Evolutionary conservation across 805 yeast genomes (phyloP), one percentile per base, ranked within the genome.

Genomic region (Kodamaea lidongshanica): DNA sequence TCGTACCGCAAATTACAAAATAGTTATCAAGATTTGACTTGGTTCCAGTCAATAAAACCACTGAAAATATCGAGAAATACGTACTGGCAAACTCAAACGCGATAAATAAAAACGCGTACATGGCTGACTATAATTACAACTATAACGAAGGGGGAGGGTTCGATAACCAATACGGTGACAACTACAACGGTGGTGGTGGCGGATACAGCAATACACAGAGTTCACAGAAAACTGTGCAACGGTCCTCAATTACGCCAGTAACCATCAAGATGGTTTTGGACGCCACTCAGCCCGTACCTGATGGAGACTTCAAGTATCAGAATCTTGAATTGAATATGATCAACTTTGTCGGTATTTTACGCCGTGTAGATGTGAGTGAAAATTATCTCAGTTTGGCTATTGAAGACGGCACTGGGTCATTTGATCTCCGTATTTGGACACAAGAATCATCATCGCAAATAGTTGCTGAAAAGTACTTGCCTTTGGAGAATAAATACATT

Each of bases 381-480:
- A 20, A 29, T 10, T 19, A 26, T 8, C 56, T 78, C 16, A 56
- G 58, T 12, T 50, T 79, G 25, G 74, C 77, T 12, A 47, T 82
- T n/a, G 92, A 82, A 46, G 94, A 82, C 50, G 89, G 92, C 7
- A 77, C 92, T 31, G 56, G 86, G 0, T 64, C 33, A 67, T 68
- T 28, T 74, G 72, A 43, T 15, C 67, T 81, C 27, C 69, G 80
- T 44, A 70, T 70, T 39, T 82, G 89, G 89, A 48, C 58, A 11
- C 55, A 54, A 25, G 61, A 52, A 21, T 50, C 46, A 23, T 42
- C 51, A 14, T 34, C 52, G n/a, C 47, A 60, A 8, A 54, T 58
- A 6, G 55, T 54, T 35, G 30, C 50, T 19, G 55, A 45, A 47
- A 50, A 54, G 19, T 59, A 59, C 29, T 57, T 50, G 30, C 54